Conservation (phyloP, 441 rosid genomes). For the Populus hybrid region DNA sequence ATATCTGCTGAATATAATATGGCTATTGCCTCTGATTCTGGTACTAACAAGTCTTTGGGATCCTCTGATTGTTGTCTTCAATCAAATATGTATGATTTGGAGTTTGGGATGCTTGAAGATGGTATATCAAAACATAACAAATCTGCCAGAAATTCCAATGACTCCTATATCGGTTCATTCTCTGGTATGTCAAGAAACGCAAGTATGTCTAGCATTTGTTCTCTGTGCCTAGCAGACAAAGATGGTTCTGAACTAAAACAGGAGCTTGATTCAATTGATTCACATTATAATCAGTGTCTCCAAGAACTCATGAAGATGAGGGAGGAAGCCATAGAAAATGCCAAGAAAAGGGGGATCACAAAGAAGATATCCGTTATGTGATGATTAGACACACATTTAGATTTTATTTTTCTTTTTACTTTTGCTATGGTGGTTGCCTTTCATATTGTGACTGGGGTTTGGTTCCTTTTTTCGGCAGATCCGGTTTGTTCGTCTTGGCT, state of each 20-base stretch:
- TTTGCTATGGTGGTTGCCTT: constrained; percentile 7
- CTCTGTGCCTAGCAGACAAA: constrained; percentile 26
- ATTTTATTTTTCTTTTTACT: neutral
- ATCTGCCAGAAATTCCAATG: constrained; percentile 20
- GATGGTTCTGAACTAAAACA: constrained; percentile 41
- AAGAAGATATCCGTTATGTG: constrained; percentile 27
- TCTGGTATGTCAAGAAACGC: constrained; percentile 22
- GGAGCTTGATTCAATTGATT: constrained; percentile 43
- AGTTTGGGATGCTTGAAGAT: constrained; percentile 16
- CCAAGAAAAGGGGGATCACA: constrained; percentile 45
- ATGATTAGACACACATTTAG: neutral
- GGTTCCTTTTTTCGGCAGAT: neutral
- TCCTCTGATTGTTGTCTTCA: constrained; percentile 23
- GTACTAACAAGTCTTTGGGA: constrained; percentile 24
- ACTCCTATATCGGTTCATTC: constrained; percentile 22
- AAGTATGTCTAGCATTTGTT: constrained; percentile 30
- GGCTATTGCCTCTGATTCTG: constrained; percentile 21
- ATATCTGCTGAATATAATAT: constrained; percentile 38
- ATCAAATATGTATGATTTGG: constrained; percentile 7
- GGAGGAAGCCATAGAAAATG: constrained; percentile 56
- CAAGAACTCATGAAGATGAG: constrained; percentile 53
- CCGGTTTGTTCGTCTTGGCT: neutral
- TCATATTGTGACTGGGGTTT: constrained; percentile 13
- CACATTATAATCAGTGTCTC: constrained; percentile 42
- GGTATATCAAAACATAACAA: constrained; percentile 7